phyloP scores from a whole-genome alignment of 352 stramenopile genomes.

The Peronospora farinosa region DNA sequence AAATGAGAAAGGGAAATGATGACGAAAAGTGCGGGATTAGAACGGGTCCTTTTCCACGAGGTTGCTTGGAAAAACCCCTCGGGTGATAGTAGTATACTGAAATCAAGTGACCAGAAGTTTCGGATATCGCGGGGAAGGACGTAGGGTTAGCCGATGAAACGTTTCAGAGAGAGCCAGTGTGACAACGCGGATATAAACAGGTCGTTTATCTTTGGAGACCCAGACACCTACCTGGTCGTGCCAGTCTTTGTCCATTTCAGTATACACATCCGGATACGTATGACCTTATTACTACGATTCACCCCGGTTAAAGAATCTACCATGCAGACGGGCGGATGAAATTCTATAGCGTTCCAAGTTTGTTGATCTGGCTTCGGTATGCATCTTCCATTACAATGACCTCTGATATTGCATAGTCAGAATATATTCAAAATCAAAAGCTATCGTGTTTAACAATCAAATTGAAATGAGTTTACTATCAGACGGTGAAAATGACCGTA shows the following conservation, averaged over 20 bases:
- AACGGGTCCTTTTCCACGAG: constrained; percentile 15
- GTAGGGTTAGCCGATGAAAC: constrained; percentile 8
- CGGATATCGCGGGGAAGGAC: constrained; percentile 7
- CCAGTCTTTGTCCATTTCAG: not conserved
- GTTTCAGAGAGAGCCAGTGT: constrained; percentile 15
- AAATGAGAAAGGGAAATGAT: constrained; percentile 18
- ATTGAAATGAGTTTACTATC: not conserved
- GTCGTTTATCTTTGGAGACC: no score
- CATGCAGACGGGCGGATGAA: not conserved
- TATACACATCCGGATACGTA: not conserved
- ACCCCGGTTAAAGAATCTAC: not conserved
- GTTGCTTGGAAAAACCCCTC: constrained; percentile 17
- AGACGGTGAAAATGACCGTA: not conserved
- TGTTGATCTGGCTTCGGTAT: constrained; percentile 1
- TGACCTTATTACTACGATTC: no score
- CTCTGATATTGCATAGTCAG: no score
- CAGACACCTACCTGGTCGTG: not conserved
- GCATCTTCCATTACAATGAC: no score
- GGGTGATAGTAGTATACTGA: constrained; percentile 16
- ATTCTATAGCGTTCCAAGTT: constrained; percentile 3
- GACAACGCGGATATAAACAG: not conserved
- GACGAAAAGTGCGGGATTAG: constrained; percentile 18
- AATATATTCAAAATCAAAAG: no score
- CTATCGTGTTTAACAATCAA: not conserved
- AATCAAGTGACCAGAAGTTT: constrained; percentile 16